phyloP scores from a whole-genome alignment of 495 filamentous ascomycete genomes.

The Diplogelasinospora grovesii region DNA sequence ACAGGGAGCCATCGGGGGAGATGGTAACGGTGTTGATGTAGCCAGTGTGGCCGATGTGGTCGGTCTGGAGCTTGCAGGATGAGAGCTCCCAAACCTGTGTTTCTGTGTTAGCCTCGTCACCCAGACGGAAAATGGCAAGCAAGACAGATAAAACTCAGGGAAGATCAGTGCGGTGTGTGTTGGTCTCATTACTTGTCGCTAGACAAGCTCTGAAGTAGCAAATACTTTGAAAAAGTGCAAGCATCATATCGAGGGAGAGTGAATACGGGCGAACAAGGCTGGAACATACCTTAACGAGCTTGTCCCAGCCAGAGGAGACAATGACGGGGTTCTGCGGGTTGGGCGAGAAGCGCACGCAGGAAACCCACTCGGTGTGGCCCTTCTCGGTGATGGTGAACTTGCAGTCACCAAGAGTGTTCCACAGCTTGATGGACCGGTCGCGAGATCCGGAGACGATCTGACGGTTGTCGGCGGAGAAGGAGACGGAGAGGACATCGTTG shows the following conservation, averaged over 20 bases:
- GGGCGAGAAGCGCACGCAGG: conserved; percentile 97
- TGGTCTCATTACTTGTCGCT: conserved; percentile 88
- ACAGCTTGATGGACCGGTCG: conserved; percentile 98
- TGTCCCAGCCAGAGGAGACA: conserved; percentile 98
- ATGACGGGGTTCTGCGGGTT: conserved; percentile 99
- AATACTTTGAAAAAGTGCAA: conserved; percentile 88
- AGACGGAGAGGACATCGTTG: conserved; percentile 99
- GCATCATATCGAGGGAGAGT: conserved; percentile 61
- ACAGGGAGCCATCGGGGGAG: conserved; percentile 98
- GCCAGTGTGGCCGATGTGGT: conserved; percentile 99
- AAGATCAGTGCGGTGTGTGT: conserved; percentile 84
- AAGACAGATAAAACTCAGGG: conserved; percentile 12
- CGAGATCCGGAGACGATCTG: conserved; percentile 99
- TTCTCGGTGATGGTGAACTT: conserved; percentile 99
- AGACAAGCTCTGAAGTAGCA: conserved; percentile 99
- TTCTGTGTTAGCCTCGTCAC: conserved; percentile 7
- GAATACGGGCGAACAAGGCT: not conserved
- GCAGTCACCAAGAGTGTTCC: conserved; percentile 99
- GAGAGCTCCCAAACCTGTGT: conserved; percentile 97
- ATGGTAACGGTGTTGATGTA: conserved; percentile 99
- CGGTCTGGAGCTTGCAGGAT: conserved; percentile 97
- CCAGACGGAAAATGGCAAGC: conserved; percentile 3
- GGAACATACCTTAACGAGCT: conserved; percentile 93
- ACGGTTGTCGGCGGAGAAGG: conserved; percentile 99
- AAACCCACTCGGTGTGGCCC: conserved; percentile 99